Conservation (phyloP, 2,329 filamentous ascomycete species). For the Exophiala calicioides region DNA sequence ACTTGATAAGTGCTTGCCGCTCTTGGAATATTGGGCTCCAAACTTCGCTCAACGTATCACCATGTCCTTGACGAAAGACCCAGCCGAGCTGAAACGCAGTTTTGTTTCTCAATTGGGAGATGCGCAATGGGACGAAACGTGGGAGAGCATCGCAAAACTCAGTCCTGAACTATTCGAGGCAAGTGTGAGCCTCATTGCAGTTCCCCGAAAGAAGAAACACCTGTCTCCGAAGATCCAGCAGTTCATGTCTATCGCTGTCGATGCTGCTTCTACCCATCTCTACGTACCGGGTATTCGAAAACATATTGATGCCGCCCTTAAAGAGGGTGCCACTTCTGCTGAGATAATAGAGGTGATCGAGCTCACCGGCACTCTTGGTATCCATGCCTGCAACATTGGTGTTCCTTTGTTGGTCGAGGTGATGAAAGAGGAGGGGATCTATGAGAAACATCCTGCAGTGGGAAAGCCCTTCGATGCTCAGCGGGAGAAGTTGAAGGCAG, state of each 20-base stretch:
- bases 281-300: slow-evolving; percentile 46
- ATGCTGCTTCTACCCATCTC: slow-evolving; percentile 48
- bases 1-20: too few relatives aligned
- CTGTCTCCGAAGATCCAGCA: slow-evolving; percentile 25
- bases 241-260: slow-evolving; percentile 38
- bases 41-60: too few relatives aligned
- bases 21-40: too few relatives aligned
- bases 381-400: slow-evolving; percentile 51
- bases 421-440: slow-evolving; percentile 42
- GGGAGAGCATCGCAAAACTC: slow-evolving; percentile 23
- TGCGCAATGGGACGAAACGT: slow-evolving; percentile 21
- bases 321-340: slow-evolving; percentile 41
- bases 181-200: slow-evolving; percentile 21
- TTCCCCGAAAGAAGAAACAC: slow-evolving; percentile 19
- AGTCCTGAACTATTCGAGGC: slow-evolving; percentile 19
- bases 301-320: slow-evolving; percentile 43
- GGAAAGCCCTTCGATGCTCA: slow-evolving; percentile 41
- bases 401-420: slow-evolving; percentile 51
- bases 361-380: slow-evolving; percentile 47
- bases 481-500: slow-evolving; percentile 42
- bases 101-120: slow-evolving; percentile 14
- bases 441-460: slow-evolving; percentile 18
- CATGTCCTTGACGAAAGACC: slow-evolving; percentile 14
- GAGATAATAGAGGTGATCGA: slow-evolving; percentile 52
- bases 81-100: slow-evolving; percentile 12